These are phyloP conservation scores for Skeletonema costatum DNA, from an alignment of 108 stramenopile genomes.

Conservation along the genomic window DNA sequence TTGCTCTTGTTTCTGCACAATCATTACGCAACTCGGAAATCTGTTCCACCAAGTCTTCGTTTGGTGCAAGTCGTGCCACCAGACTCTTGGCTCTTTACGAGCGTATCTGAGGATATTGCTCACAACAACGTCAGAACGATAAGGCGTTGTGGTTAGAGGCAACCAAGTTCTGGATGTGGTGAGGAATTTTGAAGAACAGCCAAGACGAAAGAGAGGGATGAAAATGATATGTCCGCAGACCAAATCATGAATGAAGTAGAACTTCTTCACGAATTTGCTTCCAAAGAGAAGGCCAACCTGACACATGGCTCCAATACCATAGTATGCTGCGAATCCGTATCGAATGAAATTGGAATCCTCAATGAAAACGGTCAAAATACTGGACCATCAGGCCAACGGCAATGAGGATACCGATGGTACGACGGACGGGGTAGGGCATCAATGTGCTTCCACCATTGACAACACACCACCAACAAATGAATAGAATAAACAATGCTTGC, in stretches of 20 bases:
- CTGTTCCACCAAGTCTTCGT: constrained; percentile 87
- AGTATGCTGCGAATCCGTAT: constrained; percentile 91
- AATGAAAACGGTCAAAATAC: constrained; percentile 66
- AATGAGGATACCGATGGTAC: constrained; percentile 81
- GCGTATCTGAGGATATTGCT: constrained; percentile 96
- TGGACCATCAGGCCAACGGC: constrained; percentile 67
- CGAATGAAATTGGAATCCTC: constrained; percentile 88
- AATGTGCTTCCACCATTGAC: constrained; percentile 59
- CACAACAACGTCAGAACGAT: constrained; percentile 92
- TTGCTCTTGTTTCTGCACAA: constrained; percentile 87
- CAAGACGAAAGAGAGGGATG: constrained; percentile 86
- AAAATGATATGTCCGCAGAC: constrained; percentile 95
- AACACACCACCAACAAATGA: constrained; percentile 61
- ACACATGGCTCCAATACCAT: constrained; percentile 80
- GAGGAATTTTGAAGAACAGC: constrained; percentile 85
- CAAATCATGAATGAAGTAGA: constrained; percentile 92
- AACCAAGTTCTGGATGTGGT: constrained; percentile 96
- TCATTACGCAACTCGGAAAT: constrained; percentile 82
- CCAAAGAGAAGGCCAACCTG: constrained; percentile 83
- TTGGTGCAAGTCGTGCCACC: constrained; percentile 61
- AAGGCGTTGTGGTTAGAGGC: constrained; percentile 97
- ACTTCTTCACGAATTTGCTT: constrained; percentile 78
- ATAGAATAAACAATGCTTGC: constrained; percentile 49
- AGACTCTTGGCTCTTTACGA: constrained; percentile 88
- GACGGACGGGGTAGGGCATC: constrained; percentile 81